These are phyloP conservation scores for Pseudohyphozyma bogoriensis DNA, from an alignment of 768 basidiomycete species.

Conservation along the genomic window DNA sequence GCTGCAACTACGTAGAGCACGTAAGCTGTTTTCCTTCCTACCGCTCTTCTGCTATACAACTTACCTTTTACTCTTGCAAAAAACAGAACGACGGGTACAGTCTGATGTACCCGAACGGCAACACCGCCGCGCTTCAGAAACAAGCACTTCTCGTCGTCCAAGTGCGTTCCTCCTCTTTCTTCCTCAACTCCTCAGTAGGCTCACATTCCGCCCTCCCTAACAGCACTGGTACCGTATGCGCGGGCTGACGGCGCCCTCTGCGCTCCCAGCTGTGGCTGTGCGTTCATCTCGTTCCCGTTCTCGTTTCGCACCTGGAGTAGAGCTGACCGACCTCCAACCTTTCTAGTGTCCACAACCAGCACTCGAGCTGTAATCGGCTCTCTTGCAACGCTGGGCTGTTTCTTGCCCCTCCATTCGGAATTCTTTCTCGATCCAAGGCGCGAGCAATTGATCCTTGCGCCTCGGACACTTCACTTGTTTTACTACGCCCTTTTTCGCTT, in stretches of 20 bases:
- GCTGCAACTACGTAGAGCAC: conserved; percentile 25
- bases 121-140: background rate
- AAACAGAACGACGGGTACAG: conserved; percentile 29
- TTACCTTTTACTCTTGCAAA: background rate
- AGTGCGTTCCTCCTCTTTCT: background rate
- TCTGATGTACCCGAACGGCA: conserved; percentile 25
- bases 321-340: too few species aligned
- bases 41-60: background rate
- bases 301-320: too few species aligned
- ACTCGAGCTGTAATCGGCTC: too few species aligned
- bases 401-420: too few species aligned
- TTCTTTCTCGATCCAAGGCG: too few species aligned
- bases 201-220: background rate
- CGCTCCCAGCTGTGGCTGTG: conserved; percentile 26
- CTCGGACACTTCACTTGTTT: too few species aligned
- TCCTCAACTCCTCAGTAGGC: background rate
- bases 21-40: background rate
- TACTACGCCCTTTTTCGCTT: too few species aligned
- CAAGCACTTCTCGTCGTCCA: conserved; percentile 6
- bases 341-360: too few species aligned
- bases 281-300: too few species aligned
- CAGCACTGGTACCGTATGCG: conserved; percentile 21
- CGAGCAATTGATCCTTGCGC: too few species aligned
- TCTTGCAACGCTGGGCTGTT: too few species aligned
- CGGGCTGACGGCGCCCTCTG: conserved; percentile 14